These are phyloP conservation scores for Rubia peregrina DNA, from an alignment of 305 asterid genomes.

Conservation along the genomic window DNA sequence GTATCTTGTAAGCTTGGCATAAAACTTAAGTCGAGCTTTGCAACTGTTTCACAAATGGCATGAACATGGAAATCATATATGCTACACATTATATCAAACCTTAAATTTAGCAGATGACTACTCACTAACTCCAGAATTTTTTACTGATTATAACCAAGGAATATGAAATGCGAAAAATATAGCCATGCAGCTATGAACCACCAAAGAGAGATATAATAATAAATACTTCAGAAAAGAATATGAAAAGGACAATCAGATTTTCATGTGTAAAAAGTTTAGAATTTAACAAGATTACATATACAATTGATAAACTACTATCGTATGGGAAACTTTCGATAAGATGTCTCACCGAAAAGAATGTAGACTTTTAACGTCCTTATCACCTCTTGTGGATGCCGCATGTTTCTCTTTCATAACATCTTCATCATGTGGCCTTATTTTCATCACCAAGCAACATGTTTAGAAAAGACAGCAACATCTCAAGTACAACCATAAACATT, in stretches of 20 bases:
- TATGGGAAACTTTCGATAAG: constrained; percentile 11
- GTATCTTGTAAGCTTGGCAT: constrained; percentile 18
- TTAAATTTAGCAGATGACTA: not conserved
- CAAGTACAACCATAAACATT: not conserved
- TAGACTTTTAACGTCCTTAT: constrained; percentile 25
- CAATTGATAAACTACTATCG: not conserved
- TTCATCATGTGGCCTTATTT: constrained; percentile 18
- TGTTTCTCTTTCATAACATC: constrained; percentile 26
- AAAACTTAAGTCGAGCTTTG: not conserved
- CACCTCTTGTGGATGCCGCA: constrained; percentile 24
- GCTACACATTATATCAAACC: not conserved
- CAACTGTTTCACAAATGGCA: not conserved
- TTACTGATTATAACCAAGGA: not conserved
- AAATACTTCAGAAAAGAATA: not conserved
- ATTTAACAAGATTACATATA: not conserved
- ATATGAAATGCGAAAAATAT: not conserved
- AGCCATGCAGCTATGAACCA: not conserved
- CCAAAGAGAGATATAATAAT: not conserved
- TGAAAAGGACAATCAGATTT: constrained; percentile 3
- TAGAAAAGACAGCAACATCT: not conserved
- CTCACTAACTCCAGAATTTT: not conserved
- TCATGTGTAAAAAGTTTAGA: not conserved
- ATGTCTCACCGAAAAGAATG: constrained; percentile 38
- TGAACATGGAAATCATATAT: not conserved
- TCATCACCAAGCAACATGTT: not conserved